A percentile compares a stretch with the other conserved stretches of the same genome.
Conservation (phyloP, 108 stramenopile species). For the Poteriospumella lacustris region DNA sequence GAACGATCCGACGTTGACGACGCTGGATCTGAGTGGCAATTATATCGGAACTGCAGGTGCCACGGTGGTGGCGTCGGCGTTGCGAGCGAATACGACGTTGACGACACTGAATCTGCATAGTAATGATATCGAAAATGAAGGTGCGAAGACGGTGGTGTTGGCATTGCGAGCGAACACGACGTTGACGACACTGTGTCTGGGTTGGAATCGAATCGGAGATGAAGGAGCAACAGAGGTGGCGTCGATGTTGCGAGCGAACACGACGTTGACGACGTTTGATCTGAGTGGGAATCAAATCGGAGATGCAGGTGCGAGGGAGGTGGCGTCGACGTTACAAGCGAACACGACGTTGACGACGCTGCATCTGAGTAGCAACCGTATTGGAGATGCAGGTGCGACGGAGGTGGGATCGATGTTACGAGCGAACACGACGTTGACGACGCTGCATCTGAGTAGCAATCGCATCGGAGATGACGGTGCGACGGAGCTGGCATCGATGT, state of each 20-base stretch:
- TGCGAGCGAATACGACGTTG: not conserved
- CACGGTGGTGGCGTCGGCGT: not conserved
- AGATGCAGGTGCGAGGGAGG: not conserved
- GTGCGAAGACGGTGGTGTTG: not conserved
- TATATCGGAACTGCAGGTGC: conserved; percentile 14
- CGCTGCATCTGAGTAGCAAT: too few species aligned
- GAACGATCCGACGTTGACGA: not conserved
- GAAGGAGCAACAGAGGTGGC: conserved; percentile 3
- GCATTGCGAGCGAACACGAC: not conserved
- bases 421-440: too few species aligned
- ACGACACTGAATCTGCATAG: not conserved
- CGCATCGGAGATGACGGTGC: conserved; percentile 2
- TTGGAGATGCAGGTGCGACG: too few species aligned
- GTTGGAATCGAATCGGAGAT: conserved; percentile 11
- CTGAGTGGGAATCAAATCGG: not conserved
- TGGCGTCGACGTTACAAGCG: too few species aligned
- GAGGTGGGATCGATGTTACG: too few species aligned
- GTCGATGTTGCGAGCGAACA: not conserved
- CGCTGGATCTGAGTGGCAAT: conserved; percentile 13
- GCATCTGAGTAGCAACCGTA: too few species aligned
- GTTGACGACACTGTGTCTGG: not conserved
- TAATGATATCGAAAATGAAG: not conserved
- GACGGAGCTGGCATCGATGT: not conserved
- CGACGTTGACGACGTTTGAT: not conserved
- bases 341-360: too few species aligned